Conservation (phyloP, 768 basidiomycete genomes). For the Cubamyces sp. region DNA sequence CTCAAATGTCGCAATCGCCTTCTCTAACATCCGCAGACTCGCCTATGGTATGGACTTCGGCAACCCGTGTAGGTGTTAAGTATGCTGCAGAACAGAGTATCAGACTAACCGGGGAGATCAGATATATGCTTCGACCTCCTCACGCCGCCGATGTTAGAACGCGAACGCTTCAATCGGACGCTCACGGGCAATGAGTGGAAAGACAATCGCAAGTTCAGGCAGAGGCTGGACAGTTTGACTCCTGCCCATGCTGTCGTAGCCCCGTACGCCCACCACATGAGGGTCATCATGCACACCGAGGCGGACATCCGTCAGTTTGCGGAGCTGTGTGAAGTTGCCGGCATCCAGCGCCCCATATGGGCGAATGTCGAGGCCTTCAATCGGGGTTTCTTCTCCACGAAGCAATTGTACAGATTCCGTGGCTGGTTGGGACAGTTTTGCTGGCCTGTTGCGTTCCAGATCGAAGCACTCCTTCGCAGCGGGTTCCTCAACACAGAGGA, state of each 20-base stretch:
- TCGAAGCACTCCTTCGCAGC: conserved; percentile 70
- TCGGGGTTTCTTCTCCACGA: conserved; percentile 54
- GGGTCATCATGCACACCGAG: conserved; percentile 60
- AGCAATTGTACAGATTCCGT: conserved; percentile 49
- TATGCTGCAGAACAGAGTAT: background rate
- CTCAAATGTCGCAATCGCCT: conserved; percentile 54
- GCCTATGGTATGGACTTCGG: conserved; percentile 63
- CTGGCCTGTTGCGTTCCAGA: conserved; percentile 77
- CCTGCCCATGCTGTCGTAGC: conserved; percentile 62
- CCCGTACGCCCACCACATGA: conserved; percentile 73
- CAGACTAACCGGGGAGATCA: conserved; percentile 30
- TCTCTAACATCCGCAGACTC: conserved; percentile 62
- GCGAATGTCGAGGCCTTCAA: conserved; percentile 52
- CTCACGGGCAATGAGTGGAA: conserved; percentile 44
- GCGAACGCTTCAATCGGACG: conserved; percentile 58
- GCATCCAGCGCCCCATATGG: conserved; percentile 38
- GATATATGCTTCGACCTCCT: conserved; percentile 71
- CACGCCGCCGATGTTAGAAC: conserved; percentile 67
- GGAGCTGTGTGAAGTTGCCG: conserved; percentile 55
- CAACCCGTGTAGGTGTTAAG: conserved; percentile 57
- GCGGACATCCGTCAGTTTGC: conserved; percentile 55
- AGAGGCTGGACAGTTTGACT: conserved; percentile 61
- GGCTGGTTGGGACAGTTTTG: conserved; percentile 49
- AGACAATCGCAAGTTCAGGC: conserved; percentile 53
- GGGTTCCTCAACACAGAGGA: conserved; percentile 65